phyloP scores from a whole-genome alignment of 2,329 filamentous ascomycete genomes.

The Tolypocladium album region DNA sequence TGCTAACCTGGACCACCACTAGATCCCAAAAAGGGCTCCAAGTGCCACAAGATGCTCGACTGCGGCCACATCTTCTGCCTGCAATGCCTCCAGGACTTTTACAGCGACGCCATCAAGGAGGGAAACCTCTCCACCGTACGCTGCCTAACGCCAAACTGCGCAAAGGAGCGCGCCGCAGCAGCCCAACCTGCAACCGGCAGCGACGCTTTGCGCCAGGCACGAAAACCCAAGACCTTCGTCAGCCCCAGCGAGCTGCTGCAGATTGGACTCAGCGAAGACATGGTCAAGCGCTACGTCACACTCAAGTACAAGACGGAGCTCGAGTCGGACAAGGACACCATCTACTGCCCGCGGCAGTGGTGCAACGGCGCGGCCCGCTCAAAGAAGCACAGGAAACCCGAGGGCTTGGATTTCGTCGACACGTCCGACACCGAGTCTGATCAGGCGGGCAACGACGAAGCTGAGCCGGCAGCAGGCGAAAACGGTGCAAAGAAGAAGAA shows the following conservation, averaged over 20 bases:
- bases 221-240: constrained; percentile 56
- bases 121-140: constrained; percentile 71
- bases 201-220: constrained; percentile 11
- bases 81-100: constrained; percentile 81
- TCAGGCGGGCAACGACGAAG: constrained; percentile 37
- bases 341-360: constrained; percentile 88
- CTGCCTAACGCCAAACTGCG: constrained; percentile 72
- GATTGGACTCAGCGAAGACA: constrained; percentile 59
- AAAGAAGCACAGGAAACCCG: constrained; percentile 60
- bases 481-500: constrained; percentile 11
- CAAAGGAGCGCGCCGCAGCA: constrained; percentile 42
- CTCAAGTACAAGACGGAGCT: constrained; percentile 89
- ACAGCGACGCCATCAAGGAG: constrained; percentile 76
- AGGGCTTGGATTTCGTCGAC: constrained; percentile 51
- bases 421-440: constrained; percentile 41
- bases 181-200: constrained; percentile 5
- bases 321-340: constrained; percentile 81
- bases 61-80: constrained; percentile 90
- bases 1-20: constrained; percentile 8
- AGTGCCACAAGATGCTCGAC: constrained; percentile 70
- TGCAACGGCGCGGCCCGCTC: constrained; percentile 81
- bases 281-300: constrained; percentile 75
- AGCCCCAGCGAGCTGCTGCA: constrained; percentile 77
- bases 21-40: constrained; percentile 81
- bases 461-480: constrained; percentile 12